These are phyloP conservation scores for Eimeria falciformis DNA, from an alignment of 169 alveolate species.

Conservation along the genomic window DNA sequence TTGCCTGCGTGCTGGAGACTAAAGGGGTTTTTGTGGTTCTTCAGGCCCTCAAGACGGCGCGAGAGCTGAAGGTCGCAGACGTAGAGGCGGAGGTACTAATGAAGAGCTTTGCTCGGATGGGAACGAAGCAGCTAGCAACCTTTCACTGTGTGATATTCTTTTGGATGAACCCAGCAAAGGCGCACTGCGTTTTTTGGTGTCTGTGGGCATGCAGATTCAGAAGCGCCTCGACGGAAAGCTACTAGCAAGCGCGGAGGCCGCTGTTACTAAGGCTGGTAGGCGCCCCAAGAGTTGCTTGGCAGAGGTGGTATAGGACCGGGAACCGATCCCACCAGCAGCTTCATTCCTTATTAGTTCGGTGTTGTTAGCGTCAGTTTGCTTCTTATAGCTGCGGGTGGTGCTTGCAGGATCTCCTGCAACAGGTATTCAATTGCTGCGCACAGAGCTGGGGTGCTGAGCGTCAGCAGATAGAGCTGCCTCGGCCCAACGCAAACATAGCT, in stretches of 20 bases:
- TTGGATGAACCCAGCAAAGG: not conserved
- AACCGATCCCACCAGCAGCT: not conserved
- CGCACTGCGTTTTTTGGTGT: not conserved
- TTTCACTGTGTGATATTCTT: too few relatives aligned
- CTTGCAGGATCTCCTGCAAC: not conserved
- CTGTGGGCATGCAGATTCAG: not conserved
- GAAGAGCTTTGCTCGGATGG: too few relatives aligned
- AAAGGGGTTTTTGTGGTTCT: conserved; percentile 5
- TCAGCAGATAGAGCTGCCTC: too few relatives aligned
- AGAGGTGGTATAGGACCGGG: not conserved
- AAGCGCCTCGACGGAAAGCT: not conserved
- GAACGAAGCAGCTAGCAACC: too few relatives aligned
- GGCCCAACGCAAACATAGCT: too few relatives aligned
- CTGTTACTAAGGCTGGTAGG: conserved; percentile 4
- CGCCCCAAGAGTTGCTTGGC: not conserved
- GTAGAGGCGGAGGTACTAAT: not conserved
- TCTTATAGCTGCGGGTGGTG: not conserved
- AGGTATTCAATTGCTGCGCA: not conserved
- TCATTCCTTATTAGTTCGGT: too few relatives aligned
- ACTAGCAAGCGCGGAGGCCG: conserved; percentile 17
- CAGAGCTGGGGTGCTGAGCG: too few relatives aligned
- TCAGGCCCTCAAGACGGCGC: conserved; percentile 6
- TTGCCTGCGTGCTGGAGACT: not conserved
- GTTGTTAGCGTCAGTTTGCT: too few relatives aligned
- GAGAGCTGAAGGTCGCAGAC: not conserved